phyloP scores from a whole-genome alignment of 164 flowering plant species.

The Nymphaea colorata region DNA sequence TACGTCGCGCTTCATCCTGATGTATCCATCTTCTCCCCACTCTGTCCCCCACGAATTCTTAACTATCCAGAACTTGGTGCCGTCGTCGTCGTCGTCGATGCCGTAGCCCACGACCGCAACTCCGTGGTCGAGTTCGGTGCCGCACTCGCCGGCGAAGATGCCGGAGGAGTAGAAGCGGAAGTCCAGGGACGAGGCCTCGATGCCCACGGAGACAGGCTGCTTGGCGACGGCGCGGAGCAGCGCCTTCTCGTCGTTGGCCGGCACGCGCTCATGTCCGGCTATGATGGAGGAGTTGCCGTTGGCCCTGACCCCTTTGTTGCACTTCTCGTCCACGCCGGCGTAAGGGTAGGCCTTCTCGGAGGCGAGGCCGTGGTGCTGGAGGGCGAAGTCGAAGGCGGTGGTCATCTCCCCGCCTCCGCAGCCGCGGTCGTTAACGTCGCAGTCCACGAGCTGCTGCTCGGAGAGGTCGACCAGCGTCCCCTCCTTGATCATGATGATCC shows the following conservation, averaged over 20 bases:
- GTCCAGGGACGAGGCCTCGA: constrained; percentile 16
- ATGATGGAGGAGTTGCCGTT: not conserved
- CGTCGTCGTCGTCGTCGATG: constrained; percentile 3
- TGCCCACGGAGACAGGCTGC: constrained; percentile 20
- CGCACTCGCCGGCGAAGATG: constrained; percentile 26
- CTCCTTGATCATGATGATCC: constrained; percentile 12
- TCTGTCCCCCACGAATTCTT: constrained; percentile 22
- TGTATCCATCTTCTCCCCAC: constrained; percentile 22
- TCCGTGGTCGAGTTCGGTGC: constrained; percentile 17
- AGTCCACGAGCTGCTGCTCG: constrained; percentile 23
- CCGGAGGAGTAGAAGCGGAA: constrained; percentile 19
- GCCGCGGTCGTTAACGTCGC: constrained; percentile 10
- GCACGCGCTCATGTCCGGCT: constrained; percentile 2
- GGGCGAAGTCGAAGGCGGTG: constrained; percentile 9
- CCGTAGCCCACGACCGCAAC: constrained; percentile 21
- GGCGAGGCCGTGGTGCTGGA: not conserved
- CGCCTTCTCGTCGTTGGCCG: constrained; percentile 6
- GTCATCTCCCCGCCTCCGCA: constrained; percentile 20
- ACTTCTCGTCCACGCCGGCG: constrained; percentile 11
- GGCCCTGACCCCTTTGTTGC: constrained; percentile 7
- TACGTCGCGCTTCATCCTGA: constrained; percentile 13
- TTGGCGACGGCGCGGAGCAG: constrained; percentile 10
- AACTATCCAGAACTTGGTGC: constrained; percentile 20
- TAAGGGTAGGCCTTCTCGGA: constrained; percentile 8
- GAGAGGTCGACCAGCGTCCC: constrained; percentile 20